phyloP scores from a whole-genome alignment of 306 rosid species.

The Quercus alba region DNA sequence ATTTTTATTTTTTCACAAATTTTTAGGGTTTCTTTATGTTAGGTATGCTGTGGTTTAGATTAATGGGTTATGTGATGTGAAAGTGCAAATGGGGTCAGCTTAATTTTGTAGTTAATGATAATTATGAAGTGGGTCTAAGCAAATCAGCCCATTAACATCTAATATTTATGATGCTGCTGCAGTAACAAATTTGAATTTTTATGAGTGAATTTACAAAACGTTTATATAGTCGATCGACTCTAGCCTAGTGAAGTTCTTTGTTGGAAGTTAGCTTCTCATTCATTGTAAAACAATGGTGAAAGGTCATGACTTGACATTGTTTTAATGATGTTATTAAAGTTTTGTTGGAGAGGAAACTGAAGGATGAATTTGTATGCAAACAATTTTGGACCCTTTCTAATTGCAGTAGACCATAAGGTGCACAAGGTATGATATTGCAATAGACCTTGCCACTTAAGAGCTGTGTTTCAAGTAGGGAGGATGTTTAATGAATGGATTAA shows the following conservation, averaged over 20 bases:
- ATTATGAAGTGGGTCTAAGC: not conserved
- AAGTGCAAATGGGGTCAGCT: not conserved
- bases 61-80: not conserved
- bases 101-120: not conserved
- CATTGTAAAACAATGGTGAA: no score
- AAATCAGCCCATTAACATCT: not conserved
- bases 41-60: not conserved
- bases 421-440: not conserved
- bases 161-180: not conserved
- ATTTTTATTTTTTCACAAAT: not conserved
- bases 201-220: not conserved
- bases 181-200: not conserved
- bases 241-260: not conserved
- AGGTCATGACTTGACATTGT: no score
- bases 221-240: not conserved
- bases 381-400: no score
- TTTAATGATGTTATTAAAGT: no score
- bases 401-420: no score
- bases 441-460: not conserved
- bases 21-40: not conserved
- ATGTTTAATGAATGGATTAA: not conserved
- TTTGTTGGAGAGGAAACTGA: no score
- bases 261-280: no score
- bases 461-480: not conserved
- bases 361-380: no score